Evolutionary conservation across 2,329 filamentous ascomycete species (phyloP).

Genomic region (Aspergillus japonicus): DNA sequence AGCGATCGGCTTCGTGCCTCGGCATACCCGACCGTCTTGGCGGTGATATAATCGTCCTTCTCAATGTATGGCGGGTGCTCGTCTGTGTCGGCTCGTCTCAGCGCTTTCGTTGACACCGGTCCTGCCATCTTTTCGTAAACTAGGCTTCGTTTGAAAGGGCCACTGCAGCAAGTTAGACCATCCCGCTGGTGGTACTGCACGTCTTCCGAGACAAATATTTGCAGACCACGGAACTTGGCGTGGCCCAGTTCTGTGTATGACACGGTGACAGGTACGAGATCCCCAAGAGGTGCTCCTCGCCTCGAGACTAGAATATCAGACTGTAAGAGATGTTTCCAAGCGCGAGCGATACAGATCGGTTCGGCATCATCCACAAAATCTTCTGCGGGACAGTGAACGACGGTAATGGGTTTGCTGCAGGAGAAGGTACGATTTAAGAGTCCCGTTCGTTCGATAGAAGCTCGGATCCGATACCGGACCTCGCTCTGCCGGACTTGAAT

Average conservation of each 20-base stretch:
- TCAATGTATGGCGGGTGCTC: slow-evolving; percentile 1
- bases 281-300: slow-evolving; percentile 14
- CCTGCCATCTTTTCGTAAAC: slow-evolving; percentile 11
- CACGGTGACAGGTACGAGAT: slow-evolving; percentile 11
- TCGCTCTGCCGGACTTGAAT: slow-evolving; percentile 12
- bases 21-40: slow-evolving; percentile 4
- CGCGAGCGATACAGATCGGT: slow-evolving; percentile 10
- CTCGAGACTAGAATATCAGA: slow-evolving; percentile 11
- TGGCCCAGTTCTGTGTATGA: slow-evolving; percentile 10
- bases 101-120: neutral
- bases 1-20: neutral
- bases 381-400: slow-evolving; percentile 16
- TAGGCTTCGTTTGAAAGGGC: slow-evolving; percentile 13
- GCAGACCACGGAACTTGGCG: slow-evolving; percentile 12
- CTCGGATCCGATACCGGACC: slow-evolving; percentile 15
- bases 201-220: slow-evolving; percentile 15
- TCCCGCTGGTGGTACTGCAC: slow-evolving; percentile 14
- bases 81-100: slow-evolving; percentile 4
- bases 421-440: slow-evolving; percentile 4
- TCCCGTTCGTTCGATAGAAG: slow-evolving; percentile 10
- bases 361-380: slow-evolving; percentile 16
- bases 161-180: slow-evolving; percentile 11
- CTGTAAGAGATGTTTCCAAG: slow-evolving; percentile 10
- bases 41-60: neutral
- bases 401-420: slow-evolving; percentile 7